Evolutionary conservation across 139 green algal species (phyloP), one percentile per base, ranked within the genome.

Genomic region (Nannochloris sp.): DNA sequence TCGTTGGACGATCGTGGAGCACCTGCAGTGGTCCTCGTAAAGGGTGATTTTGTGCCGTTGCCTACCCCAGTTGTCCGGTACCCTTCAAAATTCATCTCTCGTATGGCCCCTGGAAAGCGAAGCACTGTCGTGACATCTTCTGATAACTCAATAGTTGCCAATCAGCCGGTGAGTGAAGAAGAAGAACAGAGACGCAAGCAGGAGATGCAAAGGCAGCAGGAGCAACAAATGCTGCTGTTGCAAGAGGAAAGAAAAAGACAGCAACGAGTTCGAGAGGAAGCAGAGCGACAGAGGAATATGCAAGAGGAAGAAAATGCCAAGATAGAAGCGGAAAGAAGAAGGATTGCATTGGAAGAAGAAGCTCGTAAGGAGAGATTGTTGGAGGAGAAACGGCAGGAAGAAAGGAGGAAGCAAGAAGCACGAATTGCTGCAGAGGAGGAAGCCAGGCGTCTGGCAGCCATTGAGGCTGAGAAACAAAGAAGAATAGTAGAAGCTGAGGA

Each of bases 61-160:
- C 63, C 65, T 1, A 36, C 57, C 0, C 62, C 70, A 4, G 25
- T 72, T 48, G 50, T 56, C 4, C 61, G 60, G 18, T 60, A 15
- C 15, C 55, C 61, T 10, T 73, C 53, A 15, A 4, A n/a, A 14
- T 27, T 50, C 5, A 78, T 79, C 23, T 50, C 24, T 43, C 3
- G 15, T 43, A 70, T 54, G 44, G 72, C 72, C 1, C 69, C 55
- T 7, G 49, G n/a, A 16, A 25, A 34, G 15, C 72, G 72, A 16
- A 74, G 60, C 48, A 29, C n/a, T 1, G 27, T 3, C 16, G 69
- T 75, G 7, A 67, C 69, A 44, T 65, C 69, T 3, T 48, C 62
- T 18, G 44, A 31, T 61, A 15, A 62, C 59, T 5, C 44, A 71
- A 34, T 51, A 56, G 57, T 21, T n/a, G 55, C 16, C 25, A 31